Base-by-base conservation (phyloP, 2,329 filamentous ascomycete genomes). In the Raffaelea ambrosiae region DNA sequence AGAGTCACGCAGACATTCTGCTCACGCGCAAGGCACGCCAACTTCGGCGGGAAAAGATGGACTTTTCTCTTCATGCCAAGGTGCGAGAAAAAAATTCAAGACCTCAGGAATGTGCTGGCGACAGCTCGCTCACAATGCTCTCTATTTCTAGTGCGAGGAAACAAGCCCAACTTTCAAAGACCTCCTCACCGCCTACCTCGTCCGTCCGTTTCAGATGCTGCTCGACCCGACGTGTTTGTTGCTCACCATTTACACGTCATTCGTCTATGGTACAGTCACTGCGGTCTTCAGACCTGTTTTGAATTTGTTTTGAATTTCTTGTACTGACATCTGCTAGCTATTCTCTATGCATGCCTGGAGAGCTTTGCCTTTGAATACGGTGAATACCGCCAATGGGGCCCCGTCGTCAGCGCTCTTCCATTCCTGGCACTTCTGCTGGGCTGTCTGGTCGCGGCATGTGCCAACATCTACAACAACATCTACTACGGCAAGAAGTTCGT, bases 381-480 rank as follows among this genome's bases (percentile, higher is more conserved):
- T 31, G 57, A 64, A 3, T 59, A 66, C 35, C 81, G 81, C 53
- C 62, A 65, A 35, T 81, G 81, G 57, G 62, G 60, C 19, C 64
- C 65, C 14, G 66, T 68, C 11, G 58, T 60, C 36, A 61, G 62
- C 18, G 67, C 65, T 2, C 63, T 83, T 20, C 64, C 75, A 29
- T 77, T 74, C 20, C 71, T 79, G 0, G 76, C 79, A 44, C 69
- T 76, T 5, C 66, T 73, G 51, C 58, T 67, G 36, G 73, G 62
- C 48, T 70, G 59, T 59, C 63, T 65, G 63, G 60, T 68, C 10
- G 67, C 70, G 1, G 59, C 70, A 16, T 64, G 64, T 14, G 54
- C 59, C 14, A 87, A 86, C 54, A 69, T 82, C 3, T 69, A 73
- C 52, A 86, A 84, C 63, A 79, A 85, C 55, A 63, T 71, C 1